phyloP scores from a whole-genome alignment of 2,329 filamentous ascomycete genomes.

The Setomelanomma holmii region DNA sequence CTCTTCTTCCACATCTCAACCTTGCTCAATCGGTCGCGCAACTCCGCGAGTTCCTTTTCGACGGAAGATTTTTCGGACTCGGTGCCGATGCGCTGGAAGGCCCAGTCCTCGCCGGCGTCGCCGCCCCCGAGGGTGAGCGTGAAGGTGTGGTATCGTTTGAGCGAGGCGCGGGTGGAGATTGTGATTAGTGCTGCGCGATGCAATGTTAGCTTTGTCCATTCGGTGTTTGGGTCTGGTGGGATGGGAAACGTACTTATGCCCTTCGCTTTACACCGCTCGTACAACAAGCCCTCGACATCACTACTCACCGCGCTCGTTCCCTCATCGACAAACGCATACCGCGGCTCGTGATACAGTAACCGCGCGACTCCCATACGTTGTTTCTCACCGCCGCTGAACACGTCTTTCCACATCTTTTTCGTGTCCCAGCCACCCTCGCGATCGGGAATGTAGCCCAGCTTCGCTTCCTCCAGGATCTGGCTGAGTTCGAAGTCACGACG shows the following conservation, averaged over 20 bases:
- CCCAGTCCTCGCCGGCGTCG: slow-evolving; percentile 83
- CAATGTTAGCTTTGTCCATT: not conserved
- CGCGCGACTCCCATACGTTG: slow-evolving; percentile 92
- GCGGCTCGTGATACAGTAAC: slow-evolving; percentile 90
- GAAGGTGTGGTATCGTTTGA: slow-evolving; percentile 95
- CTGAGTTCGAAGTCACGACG: slow-evolving; percentile 80
- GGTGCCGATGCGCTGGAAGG: slow-evolving; percentile 91
- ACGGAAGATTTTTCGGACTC: slow-evolving; percentile 92
- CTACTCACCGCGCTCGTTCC: slow-evolving; percentile 92
- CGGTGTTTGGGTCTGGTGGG: not conserved
- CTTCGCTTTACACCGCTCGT: slow-evolving; percentile 89
- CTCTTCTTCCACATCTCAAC: slow-evolving; percentile 85
- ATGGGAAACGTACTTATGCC: slow-evolving; percentile 77
- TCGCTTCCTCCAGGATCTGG: slow-evolving; percentile 79
- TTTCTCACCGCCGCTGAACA: slow-evolving; percentile 96
- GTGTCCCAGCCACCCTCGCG: slow-evolving; percentile 97
- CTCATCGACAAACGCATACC: slow-evolving; percentile 94
- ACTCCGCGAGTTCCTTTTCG: slow-evolving; percentile 85
- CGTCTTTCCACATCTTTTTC: slow-evolving; percentile 97
- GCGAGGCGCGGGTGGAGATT: slow-evolving; percentile 89
- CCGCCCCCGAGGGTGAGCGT: slow-evolving; percentile 86
- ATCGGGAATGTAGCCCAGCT: slow-evolving; percentile 85
- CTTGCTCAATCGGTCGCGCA: slow-evolving; percentile 78
- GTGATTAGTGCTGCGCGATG: slow-evolving; percentile 76
- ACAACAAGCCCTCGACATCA: slow-evolving; percentile 92